phyloP scores from a whole-genome alignment of 768 basidiomycete species.

The Paxillus ammoniavirescens region DNA sequence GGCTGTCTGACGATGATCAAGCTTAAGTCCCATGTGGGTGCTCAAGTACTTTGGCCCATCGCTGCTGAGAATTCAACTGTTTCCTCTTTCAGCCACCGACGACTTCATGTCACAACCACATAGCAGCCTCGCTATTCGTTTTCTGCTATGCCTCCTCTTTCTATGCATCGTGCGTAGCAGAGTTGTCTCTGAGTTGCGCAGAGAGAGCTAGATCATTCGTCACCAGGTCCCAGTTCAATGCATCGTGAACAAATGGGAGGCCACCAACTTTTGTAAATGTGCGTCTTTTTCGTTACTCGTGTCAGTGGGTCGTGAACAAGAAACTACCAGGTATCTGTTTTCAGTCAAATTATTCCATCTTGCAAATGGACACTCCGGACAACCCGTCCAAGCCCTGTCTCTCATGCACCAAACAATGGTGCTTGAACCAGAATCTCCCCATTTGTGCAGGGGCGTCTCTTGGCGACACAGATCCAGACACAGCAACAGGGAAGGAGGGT shows the following conservation, averaged over 20 bases:
- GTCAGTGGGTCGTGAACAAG: constrained; percentile 4
- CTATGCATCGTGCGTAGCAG: constrained; percentile 27
- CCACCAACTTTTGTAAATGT: constrained; percentile 93
- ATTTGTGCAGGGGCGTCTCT: constrained; percentile 81
- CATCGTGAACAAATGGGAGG: constrained; percentile 75
- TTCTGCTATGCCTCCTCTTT: constrained; percentile 18
- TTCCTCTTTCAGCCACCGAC: constrained; percentile 16
- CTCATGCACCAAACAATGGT: constrained; percentile 95
- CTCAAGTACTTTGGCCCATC: not conserved
- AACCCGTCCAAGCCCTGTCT: constrained; percentile 88
- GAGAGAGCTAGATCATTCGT: constrained; percentile 11
- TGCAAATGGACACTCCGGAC: constrained; percentile 76
- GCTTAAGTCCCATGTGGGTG: too few relatives aligned
- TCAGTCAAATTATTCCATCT: constrained; percentile 79
- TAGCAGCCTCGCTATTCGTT: constrained; percentile 6
- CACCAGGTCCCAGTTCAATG: constrained; percentile 40
- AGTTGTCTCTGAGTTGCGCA: not conserved
- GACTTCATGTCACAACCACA: constrained; percentile 18
- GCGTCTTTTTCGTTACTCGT: constrained; percentile 15
- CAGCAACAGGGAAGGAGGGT: constrained; percentile 91
- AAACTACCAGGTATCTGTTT: constrained; percentile 81
- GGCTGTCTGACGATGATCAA: not conserved
- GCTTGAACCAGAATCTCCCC: constrained; percentile 83
- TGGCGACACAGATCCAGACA: constrained; percentile 89
- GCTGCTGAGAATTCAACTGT: not conserved